Conservation (phyloP, 2,329 filamentous ascomycete genomes). For the Trichocomaceae sp. region DNA sequence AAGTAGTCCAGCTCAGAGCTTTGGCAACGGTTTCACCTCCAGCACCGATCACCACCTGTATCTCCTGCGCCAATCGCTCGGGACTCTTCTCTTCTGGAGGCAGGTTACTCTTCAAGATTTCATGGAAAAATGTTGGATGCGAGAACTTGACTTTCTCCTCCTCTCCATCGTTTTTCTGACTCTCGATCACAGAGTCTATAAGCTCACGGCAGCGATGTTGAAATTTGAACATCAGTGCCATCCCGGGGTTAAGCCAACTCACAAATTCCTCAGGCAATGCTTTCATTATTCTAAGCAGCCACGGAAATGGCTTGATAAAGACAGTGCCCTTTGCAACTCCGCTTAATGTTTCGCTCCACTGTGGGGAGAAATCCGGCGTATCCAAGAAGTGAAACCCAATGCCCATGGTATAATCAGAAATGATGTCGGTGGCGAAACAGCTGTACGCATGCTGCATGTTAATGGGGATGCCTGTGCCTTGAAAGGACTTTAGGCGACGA, state of each 20-base stretch:
- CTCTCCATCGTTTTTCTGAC: slow-evolving; percentile 4
- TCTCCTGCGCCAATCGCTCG: slow-evolving; percentile 27
- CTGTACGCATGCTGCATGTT: slow-evolving; percentile 29
- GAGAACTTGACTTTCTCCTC: slow-evolving; percentile 2
- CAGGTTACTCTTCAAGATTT: slow-evolving; percentile 22
- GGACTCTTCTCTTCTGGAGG: slow-evolving; percentile 30
- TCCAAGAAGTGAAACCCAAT: slow-evolving; percentile 27
- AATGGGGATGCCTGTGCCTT: slow-evolving; percentile 15
- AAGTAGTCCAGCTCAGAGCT: slow-evolving; percentile 18
- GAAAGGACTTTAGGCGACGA: slow-evolving; percentile 18
- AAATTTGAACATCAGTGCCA: slow-evolving; percentile 20
- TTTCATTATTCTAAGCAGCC: slow-evolving; percentile 22
- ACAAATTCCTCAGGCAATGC: slow-evolving; percentile 28
- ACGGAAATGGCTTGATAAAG: slow-evolving; percentile 24
- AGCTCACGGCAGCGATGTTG: slow-evolving; percentile 15
- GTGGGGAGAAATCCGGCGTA: slow-evolving; percentile 24
- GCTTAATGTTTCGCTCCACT: slow-evolving; percentile 25
- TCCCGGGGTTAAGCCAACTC: slow-evolving; percentile 14
- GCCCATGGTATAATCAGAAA: slow-evolving; percentile 40
- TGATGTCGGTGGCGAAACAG: slow-evolving; percentile 41
- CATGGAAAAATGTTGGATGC: slow-evolving; percentile 25
- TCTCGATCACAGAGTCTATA: slow-evolving; percentile 14
- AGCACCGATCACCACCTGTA: slow-evolving; percentile 24
- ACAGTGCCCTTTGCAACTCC: slow-evolving; percentile 19
- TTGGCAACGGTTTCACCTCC: slow-evolving; percentile 30